Evolutionary conservation across 129 eudicot genomes (phyloP), one percentile per base, ranked within the genome.

Genomic region (Tagetes patula): DNA sequence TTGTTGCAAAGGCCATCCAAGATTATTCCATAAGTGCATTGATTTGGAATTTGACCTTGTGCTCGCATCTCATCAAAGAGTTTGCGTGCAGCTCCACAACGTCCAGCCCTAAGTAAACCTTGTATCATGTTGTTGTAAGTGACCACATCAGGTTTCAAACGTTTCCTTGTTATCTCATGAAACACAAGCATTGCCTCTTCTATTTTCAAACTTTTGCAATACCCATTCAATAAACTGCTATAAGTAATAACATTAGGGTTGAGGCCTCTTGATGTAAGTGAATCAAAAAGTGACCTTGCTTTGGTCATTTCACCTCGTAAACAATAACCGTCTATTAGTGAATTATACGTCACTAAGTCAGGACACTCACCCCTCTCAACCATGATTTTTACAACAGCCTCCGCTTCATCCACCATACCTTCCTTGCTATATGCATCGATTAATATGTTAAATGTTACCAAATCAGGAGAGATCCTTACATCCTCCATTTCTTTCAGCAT

Each of bases 401-500:
- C 56, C 0, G 71, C 71, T 9, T 43, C 71, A 20, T 67, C 11
- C 5, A 67, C 9, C 41, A 20, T 67, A 30, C 71, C 71, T 27
- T 67, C 71, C 49, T 67, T 67, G 11, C 71, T 43, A 67, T 20
- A 67, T 3, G 55, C 73, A 69, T 69, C 73, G 12, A 48, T 32
- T 48, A 69, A 69, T 69, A 69, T 34, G 9, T 0, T 47, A 12
- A 4, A 48, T 45, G 73, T 69, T 11, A 0, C 31, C 2, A 20
- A 45, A 74, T 48, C 6, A 3, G 71, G 71, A 64, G 59, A 74
- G 13, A 74, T 48, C 39, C 49, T 31, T 8, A 1, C 45, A 30
- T 74, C 70, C 4, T 40, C 14, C 79, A 74, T 74, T 63, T 74
- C 79, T 36, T 74, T 54, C 4, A 74, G 47, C 70, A 73, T 46